Percentiles rank a stretch among this genome's conserved stretches.
Conservation (phyloP, 202 grass and related monocot species). For the Cymbopogon flexuosus region DNA sequence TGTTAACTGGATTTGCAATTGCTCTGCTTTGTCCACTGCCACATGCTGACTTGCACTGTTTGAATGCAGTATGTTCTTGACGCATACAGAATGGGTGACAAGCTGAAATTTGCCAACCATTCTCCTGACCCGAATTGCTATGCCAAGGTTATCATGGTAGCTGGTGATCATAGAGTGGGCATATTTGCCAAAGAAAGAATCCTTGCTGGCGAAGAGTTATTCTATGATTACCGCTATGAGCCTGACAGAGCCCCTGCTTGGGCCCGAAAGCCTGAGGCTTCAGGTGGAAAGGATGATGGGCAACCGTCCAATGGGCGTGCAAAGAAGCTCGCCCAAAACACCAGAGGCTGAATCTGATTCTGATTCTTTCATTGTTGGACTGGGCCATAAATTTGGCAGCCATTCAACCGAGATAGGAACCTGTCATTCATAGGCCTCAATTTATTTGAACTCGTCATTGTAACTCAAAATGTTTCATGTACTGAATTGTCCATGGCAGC, state of each 20-base stretch:
- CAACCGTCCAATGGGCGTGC: constrained; percentile 68
- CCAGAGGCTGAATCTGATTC: constrained; percentile 26
- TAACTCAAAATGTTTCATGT: not conserved
- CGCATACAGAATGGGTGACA: constrained; percentile 92
- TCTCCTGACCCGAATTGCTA: constrained; percentile 95
- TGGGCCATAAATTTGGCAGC: constrained; percentile 28
- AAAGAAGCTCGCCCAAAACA: constrained; percentile 76
- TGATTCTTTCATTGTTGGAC: constrained; percentile 28
- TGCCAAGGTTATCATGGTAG: constrained; percentile 95
- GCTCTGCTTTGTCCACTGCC: not conserved
- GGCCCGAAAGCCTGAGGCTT: constrained; percentile 79
- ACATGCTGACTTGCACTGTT: not conserved
- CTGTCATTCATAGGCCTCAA: constrained; percentile 11
- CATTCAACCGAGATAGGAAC: constrained; percentile 11
- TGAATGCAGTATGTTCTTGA: constrained; percentile 88
- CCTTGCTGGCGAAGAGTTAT: constrained; percentile 70
- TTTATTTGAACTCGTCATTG: constrained; percentile 12
- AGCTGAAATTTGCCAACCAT: constrained; percentile 97
- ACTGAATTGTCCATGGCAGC: not conserved
- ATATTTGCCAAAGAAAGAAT: constrained; percentile 98
- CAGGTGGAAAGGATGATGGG: constrained; percentile 53
- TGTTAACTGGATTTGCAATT: not conserved
- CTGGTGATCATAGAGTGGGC: constrained; percentile 90
- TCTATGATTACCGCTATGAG: constrained; percentile 93
- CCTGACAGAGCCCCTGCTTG: constrained; percentile 77